Evolutionary conservation across 2,329 filamentous ascomycete species (phyloP).

Genomic region (Cladosporium halotolerans): DNA sequence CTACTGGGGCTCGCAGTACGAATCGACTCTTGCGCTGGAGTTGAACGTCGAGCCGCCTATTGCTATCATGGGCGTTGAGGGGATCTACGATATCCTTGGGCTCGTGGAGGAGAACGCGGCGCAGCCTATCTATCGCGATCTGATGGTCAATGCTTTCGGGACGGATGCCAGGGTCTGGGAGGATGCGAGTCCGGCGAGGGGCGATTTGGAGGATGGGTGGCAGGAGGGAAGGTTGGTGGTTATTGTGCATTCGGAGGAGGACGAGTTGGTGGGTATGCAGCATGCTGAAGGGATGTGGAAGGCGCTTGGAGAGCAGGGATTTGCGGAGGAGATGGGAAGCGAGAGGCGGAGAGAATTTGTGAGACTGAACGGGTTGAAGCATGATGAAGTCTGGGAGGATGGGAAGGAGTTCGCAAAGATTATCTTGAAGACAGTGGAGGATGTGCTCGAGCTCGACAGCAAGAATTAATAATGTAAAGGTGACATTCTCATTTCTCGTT

Average conservation of each 20-base stretch:
- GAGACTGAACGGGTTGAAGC: constrained; percentile 48
- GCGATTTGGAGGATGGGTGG: constrained; percentile 40
- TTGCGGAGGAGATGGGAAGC: constrained; percentile 26
- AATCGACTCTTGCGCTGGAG: constrained; percentile 21
- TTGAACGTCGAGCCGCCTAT: constrained; percentile 35
- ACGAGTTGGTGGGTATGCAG: constrained; percentile 46
- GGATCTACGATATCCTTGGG: constrained; percentile 59
- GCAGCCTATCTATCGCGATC: constrained; percentile 50
- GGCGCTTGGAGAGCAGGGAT: constrained; percentile 41
- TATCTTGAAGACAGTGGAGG: constrained; percentile 22
- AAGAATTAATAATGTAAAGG: too few relatives aligned
- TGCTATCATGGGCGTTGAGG: constrained; percentile 56
- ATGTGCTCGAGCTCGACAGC: background rate
- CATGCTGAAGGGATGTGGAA: constrained; percentile 54
- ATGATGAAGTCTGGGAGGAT: constrained; percentile 59
- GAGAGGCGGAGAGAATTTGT: constrained; percentile 33
- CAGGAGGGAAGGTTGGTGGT: constrained; percentile 34
- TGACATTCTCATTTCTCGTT: too few relatives aligned
- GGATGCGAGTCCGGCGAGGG: constrained; percentile 48
- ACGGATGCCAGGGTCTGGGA: constrained; percentile 45
- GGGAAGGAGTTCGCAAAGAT: constrained; percentile 50
- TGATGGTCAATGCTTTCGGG: constrained; percentile 59
- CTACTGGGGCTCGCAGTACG: constrained; percentile 28
- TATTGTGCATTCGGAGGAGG: constrained; percentile 41
- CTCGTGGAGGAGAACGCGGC: constrained; percentile 41